These are phyloP conservation scores for Scheffersomyces coipomensis DNA, from an alignment of 805 yeast species.

Conservation along the genomic window DNA sequence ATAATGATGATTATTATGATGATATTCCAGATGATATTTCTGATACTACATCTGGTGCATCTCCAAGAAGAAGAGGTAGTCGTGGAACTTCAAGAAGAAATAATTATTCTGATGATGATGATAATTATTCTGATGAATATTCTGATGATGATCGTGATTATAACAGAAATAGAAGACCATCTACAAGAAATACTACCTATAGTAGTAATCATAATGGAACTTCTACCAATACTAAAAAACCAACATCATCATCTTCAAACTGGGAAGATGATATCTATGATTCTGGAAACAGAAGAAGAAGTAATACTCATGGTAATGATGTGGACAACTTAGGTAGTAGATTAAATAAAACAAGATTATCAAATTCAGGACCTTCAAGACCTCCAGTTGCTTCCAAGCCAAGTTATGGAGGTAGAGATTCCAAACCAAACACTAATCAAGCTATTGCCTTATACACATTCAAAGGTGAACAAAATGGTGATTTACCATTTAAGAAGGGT, in stretches of 20 bases:
- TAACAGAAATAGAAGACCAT: slow-evolving; percentile 13
- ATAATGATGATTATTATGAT: slow-evolving; percentile 64
- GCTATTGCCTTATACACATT: slow-evolving; percentile 90
- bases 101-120: slow-evolving; percentile 26
- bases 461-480: slow-evolving; percentile 92
- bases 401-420: slow-evolving; percentile 34
- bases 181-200: slow-evolving; percentile 16
- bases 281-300: slow-evolving; percentile 35
- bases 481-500: slow-evolving; percentile 89
- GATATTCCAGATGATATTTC: slow-evolving; percentile 74
- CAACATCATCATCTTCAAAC: slow-evolving; percentile 31
- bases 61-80: slow-evolving; percentile 19
- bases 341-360: slow-evolving; percentile 31
- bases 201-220: neutral
- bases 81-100: slow-evolving; percentile 12
- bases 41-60: slow-evolving; percentile 48
- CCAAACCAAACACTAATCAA: slow-evolving; percentile 53
- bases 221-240: slow-evolving; percentile 8
- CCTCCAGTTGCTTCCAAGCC: slow-evolving; percentile 41
- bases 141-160: slow-evolving; percentile 39
- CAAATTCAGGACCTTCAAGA: slow-evolving; percentile 30
- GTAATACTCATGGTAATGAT: slow-evolving; percentile 24
- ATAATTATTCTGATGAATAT: slow-evolving; percentile 36
- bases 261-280: slow-evolving; percentile 93
- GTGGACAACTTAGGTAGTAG: slow-evolving; percentile 32